A percentile compares a stretch with the other conserved stretches of the same genome.
phyloP scores from a whole-genome alignment of 2,329 filamentous ascomycete genomes.

The Escovopsis sp. region DNA sequence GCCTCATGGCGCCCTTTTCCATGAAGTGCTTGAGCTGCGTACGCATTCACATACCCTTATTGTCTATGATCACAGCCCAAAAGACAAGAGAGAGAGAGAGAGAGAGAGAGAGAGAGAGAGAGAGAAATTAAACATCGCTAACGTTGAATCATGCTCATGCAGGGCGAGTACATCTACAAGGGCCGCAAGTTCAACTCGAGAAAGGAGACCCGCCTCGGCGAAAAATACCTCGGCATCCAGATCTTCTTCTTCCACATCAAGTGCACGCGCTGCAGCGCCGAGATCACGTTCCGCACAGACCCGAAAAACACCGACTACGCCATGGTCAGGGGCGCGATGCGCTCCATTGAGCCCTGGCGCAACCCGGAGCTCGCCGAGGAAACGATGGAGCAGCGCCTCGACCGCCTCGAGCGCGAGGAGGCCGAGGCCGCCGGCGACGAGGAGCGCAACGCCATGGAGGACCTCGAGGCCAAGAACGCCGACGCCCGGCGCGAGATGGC shows the following conservation, averaged over 20 bases:
- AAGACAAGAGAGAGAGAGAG: too few relatives aligned
- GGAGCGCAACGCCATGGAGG: slow-evolving; percentile 85
- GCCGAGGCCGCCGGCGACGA: slow-evolving; percentile 46
- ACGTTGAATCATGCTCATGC: too few relatives aligned
- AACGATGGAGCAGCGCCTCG: slow-evolving; percentile 74
- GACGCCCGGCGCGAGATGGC: slow-evolving; percentile 95
- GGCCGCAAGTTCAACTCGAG: slow-evolving; percentile 91
- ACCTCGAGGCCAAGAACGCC: slow-evolving; percentile 82
- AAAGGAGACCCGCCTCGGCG: slow-evolving; percentile 78
- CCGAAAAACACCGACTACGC: slow-evolving; percentile 89
- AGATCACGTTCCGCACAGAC: slow-evolving; percentile 90
- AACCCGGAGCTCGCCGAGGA: slow-evolving; percentile 49
- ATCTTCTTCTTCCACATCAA: slow-evolving; percentile 74
- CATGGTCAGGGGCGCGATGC: slow-evolving; percentile 67
- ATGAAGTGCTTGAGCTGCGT: slow-evolving; percentile 32
- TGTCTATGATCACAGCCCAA: too few relatives aligned
- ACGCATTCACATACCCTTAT: too few relatives aligned
- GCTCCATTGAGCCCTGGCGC: slow-evolving; percentile 90
- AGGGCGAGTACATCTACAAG: slow-evolving; percentile 70
- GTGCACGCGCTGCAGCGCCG: slow-evolving; percentile 71
- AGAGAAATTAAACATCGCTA: too few relatives aligned
- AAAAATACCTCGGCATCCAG: slow-evolving; percentile 77
- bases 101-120: too few relatives aligned
- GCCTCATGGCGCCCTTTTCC: slow-evolving; percentile 52
- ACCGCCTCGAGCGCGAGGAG: slow-evolving; percentile 67